Conservation (phyloP, 139 green algal genomes). For the Picochlorum sp. region DNA sequence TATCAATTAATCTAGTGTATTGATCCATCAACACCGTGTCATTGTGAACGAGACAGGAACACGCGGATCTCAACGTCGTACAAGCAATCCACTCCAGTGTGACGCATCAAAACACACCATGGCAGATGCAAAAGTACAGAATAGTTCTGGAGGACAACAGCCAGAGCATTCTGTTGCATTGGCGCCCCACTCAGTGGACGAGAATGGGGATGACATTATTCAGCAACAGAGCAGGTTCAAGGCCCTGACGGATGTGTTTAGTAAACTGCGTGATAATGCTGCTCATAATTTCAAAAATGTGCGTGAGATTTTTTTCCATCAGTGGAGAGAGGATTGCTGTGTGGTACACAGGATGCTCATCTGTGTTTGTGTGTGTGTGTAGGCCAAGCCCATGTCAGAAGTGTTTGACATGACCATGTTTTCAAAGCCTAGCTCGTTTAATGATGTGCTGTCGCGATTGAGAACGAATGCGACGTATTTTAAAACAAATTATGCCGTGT, state of each 20-base stretch:
- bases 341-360: neutral
- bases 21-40: too few relatives aligned
- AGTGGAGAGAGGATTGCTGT: too few relatives aligned
- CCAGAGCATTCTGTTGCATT: too few relatives aligned
- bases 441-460: conserved; percentile 66
- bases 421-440: conserved; percentile 55
- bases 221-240: conserved; percentile 4
- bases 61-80: too few relatives aligned
- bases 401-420: conserved; percentile 72
- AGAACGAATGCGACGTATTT: conserved; percentile 89
- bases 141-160: too few relatives aligned
- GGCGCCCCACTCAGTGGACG: neutral
- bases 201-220: neutral
- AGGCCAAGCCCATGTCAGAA: conserved; percentile 86
- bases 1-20: too few relatives aligned
- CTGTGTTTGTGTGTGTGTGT: conserved; percentile 5
- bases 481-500: conserved; percentile 81
- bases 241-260: conserved; percentile 1
- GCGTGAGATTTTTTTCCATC: neutral
- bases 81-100: too few relatives aligned
- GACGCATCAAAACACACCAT: too few relatives aligned
- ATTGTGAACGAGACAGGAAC: too few relatives aligned
- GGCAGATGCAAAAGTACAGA: too few relatives aligned
- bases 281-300: conserved; percentile 23
- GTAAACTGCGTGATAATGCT: conserved; percentile 25